phyloP scores from a whole-genome alignment of 2,329 filamentous ascomycete genomes.

The Trichothecium sympodiale region DNA sequence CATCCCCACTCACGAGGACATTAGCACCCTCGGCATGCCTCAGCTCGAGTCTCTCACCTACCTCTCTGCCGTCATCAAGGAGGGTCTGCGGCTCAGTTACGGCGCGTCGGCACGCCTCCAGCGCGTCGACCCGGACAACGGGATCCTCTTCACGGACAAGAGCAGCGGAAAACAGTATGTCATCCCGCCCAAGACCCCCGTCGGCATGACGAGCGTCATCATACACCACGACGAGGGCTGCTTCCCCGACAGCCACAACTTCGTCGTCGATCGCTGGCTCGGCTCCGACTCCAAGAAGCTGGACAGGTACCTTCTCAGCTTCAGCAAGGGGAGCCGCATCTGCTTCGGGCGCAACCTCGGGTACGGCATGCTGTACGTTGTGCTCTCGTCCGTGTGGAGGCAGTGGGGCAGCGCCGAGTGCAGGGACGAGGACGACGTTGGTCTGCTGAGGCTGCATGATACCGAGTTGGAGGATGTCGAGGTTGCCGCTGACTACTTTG shows the following conservation, averaged over 20 bases:
- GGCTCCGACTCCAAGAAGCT: conserved; percentile 16
- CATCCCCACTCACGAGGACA: background rate
- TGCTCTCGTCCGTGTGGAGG: conserved; percentile 10
- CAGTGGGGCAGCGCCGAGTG: too few species aligned
- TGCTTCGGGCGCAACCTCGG: conserved; percentile 16
- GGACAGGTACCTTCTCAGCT: conserved; percentile 22
- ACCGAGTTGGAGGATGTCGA: conserved; percentile 15
- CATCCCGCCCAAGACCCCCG: conserved; percentile 3
- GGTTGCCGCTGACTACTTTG: conserved; percentile 17
- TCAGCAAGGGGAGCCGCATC: conserved; percentile 23
- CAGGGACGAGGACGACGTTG: too few species aligned
- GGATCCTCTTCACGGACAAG: conserved; percentile 9
- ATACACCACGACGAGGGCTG: conserved; percentile 24
- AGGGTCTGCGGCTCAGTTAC: conserved; percentile 22
- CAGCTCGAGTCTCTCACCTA: conserved; percentile 22
- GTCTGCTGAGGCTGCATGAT: conserved; percentile 15
- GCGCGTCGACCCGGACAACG: conserved; percentile 12
- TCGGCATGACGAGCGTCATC: conserved; percentile 20
- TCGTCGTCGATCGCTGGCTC: conserved; percentile 25
- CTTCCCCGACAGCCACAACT: conserved; percentile 23
- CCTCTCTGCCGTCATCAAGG: conserved; percentile 23
- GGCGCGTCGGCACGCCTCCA: conserved; percentile 16
- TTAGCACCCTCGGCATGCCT: conserved; percentile 1
- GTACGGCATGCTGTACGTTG: conserved; percentile 13
- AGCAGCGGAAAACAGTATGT: background rate